Conservation (phyloP, 2,329 filamentous ascomycete species). For the Onygenales sp. region DNA sequence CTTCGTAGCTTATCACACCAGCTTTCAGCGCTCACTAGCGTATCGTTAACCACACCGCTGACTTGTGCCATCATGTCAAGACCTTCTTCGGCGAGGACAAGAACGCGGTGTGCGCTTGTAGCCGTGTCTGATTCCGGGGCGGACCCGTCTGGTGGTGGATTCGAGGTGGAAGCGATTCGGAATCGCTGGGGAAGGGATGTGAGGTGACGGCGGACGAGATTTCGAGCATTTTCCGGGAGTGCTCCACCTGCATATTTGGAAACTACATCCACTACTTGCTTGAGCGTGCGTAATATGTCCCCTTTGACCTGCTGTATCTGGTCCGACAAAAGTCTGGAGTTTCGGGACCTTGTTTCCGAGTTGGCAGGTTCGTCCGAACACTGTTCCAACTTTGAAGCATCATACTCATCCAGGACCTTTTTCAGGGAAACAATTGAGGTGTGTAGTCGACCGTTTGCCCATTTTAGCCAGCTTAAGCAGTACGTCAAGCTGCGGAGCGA, state of each 20-base stretch:
- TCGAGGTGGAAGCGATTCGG: constrained; percentile 55
- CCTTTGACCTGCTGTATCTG: constrained; percentile 56
- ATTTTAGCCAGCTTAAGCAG: constrained; percentile 69
- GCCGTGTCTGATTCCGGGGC: constrained; percentile 37
- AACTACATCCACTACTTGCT: constrained; percentile 72
- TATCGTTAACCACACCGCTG: constrained; percentile 76
- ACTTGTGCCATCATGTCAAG: constrained; percentile 93
- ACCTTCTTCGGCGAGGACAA: constrained; percentile 81
- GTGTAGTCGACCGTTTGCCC: constrained; percentile 73
- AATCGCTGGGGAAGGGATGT: constrained; percentile 78
- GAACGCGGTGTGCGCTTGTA: constrained; percentile 59
- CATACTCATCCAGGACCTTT: constrained; percentile 70
- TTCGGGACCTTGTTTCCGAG: constrained; percentile 16
- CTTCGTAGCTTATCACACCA: constrained; percentile 76
- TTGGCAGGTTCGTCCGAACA: constrained; percentile 13
- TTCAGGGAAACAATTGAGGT: constrained; percentile 66
- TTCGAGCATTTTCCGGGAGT: constrained; percentile 76
- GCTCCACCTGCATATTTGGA: constrained; percentile 87
- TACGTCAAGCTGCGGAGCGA: constrained; percentile 76
- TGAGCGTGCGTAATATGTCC: constrained; percentile 69
- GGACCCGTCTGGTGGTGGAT: constrained; percentile 23
- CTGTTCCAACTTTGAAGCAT: constrained; percentile 33
- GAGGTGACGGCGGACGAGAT: constrained; percentile 74
- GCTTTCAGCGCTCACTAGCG: constrained; percentile 78
- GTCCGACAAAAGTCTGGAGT: constrained; percentile 40